Base-by-base conservation (phyloP, 345 rosid species). In the Combretum micranthum region DNA sequence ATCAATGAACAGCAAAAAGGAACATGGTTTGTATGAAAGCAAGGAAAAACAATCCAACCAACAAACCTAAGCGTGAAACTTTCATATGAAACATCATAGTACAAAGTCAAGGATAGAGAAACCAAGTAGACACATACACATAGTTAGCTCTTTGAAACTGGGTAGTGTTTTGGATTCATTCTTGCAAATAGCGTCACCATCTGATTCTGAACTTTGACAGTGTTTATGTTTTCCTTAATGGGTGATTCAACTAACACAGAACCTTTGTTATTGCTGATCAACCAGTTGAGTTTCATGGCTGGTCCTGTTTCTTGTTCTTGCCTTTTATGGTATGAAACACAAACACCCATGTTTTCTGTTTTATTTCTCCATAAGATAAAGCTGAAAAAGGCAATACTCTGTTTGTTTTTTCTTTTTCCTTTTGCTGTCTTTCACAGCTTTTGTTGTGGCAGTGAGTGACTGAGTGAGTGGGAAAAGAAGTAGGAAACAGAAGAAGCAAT, bases 281-380 rank as follows among this genome's bases (percentile, higher is more conserved):
- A 23, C 59, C 12, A 22, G 16, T 53, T 50, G 61, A 80, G 47
- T 56, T 63, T 69, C 64, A 66, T 25, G 59, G 60, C 60, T 52
- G 76, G 59, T 59, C 63, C 50, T 68, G 49, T 25, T 44, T 51
- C 54, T 62, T 68, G 16, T 63, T 59, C 66, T 47, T 66, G 49
- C 21, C 42, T 51, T 49, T 62, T 68, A 14, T 63, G 69, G 55
- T 47, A 72, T 4, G 77, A 50, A 59, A 72, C 65, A 50, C 83
- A 78, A 19, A 63, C 74, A 13, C 83, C 89, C 85, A 80, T 83
- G 21, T 58, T 57, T 62, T 37, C n/a, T 23, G 15, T 15, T 13
- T 52, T 64, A 52, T 53, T 44, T n/a, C 55, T 10, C 22, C 57
- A 10, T 57, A 4, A 7, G 10, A 4, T 32, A 32, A 32, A 32